Conservation (phyloP, 75 land plant genomes). For the Pinus albicaulis region DNA sequence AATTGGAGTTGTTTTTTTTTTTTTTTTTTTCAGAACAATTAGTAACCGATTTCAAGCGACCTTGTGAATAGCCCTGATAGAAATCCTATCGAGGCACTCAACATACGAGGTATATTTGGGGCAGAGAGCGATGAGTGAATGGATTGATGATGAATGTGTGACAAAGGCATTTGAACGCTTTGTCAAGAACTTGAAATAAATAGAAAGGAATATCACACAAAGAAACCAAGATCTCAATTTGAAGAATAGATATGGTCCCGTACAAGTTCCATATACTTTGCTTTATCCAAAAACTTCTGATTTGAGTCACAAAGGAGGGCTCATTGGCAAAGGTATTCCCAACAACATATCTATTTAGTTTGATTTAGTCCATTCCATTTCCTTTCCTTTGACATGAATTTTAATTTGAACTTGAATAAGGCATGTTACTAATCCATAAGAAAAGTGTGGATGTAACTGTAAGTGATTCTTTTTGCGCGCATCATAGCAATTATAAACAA, state of each 20-base stretch:
- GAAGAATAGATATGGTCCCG: not conserved
- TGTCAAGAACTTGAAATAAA: not conserved
- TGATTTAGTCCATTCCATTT: not conserved
- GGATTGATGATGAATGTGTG: slow-evolving; percentile 2
- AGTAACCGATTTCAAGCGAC: not conserved
- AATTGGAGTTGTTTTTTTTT: slow-evolving; percentile 21
- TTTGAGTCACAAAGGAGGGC: not conserved
- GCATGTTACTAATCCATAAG: too few species aligned
- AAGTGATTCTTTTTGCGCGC: too few species aligned
- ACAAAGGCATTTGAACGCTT: not conserved
- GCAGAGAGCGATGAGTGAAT: slow-evolving; percentile 21
- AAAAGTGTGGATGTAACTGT: too few species aligned
- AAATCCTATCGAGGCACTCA: slow-evolving; percentile 77
- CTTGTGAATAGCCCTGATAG: slow-evolving; percentile 13
- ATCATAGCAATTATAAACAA: too few species aligned
- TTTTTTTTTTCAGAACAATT: not conserved
- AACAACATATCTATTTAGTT: not conserved
- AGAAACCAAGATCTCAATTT: not conserved
- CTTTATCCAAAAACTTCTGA: not conserved
- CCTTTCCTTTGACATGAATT: not conserved
- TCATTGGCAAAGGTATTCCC: not conserved
- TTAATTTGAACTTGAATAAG: too few species aligned
- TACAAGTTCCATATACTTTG: not conserved
- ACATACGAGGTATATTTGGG: slow-evolving; percentile 84
- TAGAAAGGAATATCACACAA: not conserved